phyloP scores from a whole-genome alignment of 176 grass and related monocot genomes.

The Musa acuminata region DNA sequence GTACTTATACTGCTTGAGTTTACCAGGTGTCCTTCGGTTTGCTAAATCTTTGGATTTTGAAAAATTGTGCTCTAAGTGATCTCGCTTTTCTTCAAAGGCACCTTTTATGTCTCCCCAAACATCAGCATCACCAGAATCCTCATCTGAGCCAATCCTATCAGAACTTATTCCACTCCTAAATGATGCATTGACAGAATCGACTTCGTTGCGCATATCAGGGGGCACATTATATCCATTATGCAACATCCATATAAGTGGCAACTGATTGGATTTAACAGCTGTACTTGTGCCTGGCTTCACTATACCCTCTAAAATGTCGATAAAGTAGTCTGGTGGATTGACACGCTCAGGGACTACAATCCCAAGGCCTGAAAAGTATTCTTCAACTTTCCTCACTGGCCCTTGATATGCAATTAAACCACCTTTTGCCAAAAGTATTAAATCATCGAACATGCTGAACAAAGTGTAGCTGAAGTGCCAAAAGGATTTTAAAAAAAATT shows the following conservation, averaged over 20 bases:
- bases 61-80: neutral
- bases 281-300: slow-evolving; percentile 34
- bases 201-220: slow-evolving; percentile 40
- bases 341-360: slow-evolving; percentile 50
- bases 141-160: slow-evolving; percentile 21
- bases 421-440: slow-evolving; percentile 77
- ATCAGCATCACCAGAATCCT: slow-evolving; percentile 31
- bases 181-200: slow-evolving; percentile 31
- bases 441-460: slow-evolving; percentile 74
- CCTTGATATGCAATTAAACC: slow-evolving; percentile 66
- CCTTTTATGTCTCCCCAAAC: slow-evolving; percentile 3
- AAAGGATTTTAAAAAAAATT: slow-evolving; percentile 16
- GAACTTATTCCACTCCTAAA: slow-evolving; percentile 29
- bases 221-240: slow-evolving; percentile 58
- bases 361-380: slow-evolving; percentile 53
- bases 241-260: slow-evolving; percentile 60
- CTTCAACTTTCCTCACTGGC: slow-evolving; percentile 48
- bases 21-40: slow-evolving; percentile 46
- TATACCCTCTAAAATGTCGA: slow-evolving; percentile 76
- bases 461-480: slow-evolving; percentile 57
- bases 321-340: slow-evolving; percentile 77
- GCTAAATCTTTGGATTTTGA: slow-evolving; percentile 31
- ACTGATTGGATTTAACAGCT: slow-evolving; percentile 32
- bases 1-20: slow-evolving; percentile 47
- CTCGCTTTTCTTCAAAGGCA: slow-evolving; percentile 2